These are phyloP conservation scores for Peronospora tabacina DNA, from an alignment of 352 stramenopile species.

Conservation along the genomic window DNA sequence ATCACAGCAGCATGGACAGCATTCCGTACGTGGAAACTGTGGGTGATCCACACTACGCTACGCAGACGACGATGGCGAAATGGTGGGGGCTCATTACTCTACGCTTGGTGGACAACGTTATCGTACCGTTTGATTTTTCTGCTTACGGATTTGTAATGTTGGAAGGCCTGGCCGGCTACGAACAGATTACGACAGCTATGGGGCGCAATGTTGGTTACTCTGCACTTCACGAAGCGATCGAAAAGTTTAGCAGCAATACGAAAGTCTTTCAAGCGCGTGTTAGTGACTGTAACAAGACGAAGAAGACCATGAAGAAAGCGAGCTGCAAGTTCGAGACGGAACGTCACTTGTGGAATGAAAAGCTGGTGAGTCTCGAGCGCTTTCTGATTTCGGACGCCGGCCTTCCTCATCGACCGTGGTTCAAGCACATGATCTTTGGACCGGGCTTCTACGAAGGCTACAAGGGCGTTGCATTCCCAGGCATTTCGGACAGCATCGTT, in stretches of 20 bases:
- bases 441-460: conserved; percentile 49
- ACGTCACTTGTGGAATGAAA: conserved; percentile 16
- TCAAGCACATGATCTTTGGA: conserved; percentile 43
- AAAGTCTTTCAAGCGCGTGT: conserved; percentile 23
- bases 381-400: conserved; percentile 32
- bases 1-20: conserved; percentile 85
- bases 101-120: conserved; percentile 37
- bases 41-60: conserved; percentile 53
- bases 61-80: conserved; percentile 39
- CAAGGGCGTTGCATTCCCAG: conserved; percentile 37
- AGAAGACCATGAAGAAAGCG: conserved; percentile 1
- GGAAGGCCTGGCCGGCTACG: conserved; percentile 31
- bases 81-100: conserved; percentile 62
- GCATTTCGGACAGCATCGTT: conserved; percentile 36
- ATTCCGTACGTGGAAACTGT: conserved; percentile 54
- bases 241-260: conserved; percentile 29
- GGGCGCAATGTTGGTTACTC: conserved; percentile 27
- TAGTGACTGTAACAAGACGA: conserved; percentile 2
- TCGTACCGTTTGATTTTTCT: conserved; percentile 69
- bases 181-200: conserved; percentile 21
- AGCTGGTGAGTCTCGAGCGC: conserved; percentile 29
- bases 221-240: conserved; percentile 32
- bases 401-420: conserved; percentile 42
- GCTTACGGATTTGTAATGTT: conserved; percentile 58
- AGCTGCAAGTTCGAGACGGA: conserved; percentile 5